Evolutionary conservation across 2,329 filamentous ascomycete species (phyloP), one percentile per base, ranked within the genome.

Genomic region (Colletotrichum sp.): DNA sequence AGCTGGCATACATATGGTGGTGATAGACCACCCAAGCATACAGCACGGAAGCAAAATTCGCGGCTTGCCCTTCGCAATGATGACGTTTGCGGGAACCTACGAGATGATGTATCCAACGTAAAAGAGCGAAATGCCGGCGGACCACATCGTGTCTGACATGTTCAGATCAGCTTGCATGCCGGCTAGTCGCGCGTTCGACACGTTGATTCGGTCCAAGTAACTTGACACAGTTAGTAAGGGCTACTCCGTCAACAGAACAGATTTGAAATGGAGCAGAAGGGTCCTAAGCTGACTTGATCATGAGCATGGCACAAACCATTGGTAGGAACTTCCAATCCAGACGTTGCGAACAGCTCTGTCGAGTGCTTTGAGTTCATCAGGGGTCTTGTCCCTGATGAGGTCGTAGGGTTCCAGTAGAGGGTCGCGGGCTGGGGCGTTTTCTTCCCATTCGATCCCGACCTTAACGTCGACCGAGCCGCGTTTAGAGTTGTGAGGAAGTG

Each of bases 161-260:
- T 76, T 61, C 0, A 87, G 77, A 73, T 84, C 83, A 8, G 79
- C 71, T 59, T 83, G 80, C 72, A 85, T 80, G 4, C 82, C 82
- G 8, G 82, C 82, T 13, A 85, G 80, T 43, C 82, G 80, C 12
- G 83, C 83, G 74, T 84, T 85, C 57, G 86, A 87, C 33, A 89
- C 86, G 75, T 89, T 89, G 36, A 87, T 87, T 65, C 86, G 82
- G 73, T 88, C 87, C 21, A 89, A 82, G 76, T 88, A 89, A 76
- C 86, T 88, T 11, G 8, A 7, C 13, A 3, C 13, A 0, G 13
- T 31, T 57, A 6, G 18, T 6, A 24, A 51, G 1, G 6, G 16
- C 18, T 13, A 21, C 16, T 0, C 3, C 29, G 7, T 16, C 43
- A 29, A 16, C 9, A 2, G 6, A 27, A 29, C 31, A 21, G 29